phyloP scores from a whole-genome alignment of 75 land plant genomes.

The Pseudotsuga menziesii region DNA sequence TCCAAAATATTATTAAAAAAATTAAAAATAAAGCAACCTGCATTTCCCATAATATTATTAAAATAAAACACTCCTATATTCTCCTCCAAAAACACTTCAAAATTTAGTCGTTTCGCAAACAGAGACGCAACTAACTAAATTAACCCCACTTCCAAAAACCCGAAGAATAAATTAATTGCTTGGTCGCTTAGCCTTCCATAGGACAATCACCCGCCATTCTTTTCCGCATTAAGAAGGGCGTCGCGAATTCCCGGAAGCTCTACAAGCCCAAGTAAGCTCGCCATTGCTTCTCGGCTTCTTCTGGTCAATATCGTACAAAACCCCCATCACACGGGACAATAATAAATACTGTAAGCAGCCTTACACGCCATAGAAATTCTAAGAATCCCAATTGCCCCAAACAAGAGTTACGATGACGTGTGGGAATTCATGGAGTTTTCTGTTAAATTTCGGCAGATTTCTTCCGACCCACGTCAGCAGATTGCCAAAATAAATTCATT shows the following conservation, averaged over 20 bases:
- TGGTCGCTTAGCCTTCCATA: background rate
- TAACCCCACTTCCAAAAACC: background rate
- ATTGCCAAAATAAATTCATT: background rate
- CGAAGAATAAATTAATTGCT: background rate
- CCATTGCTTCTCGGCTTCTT: background rate
- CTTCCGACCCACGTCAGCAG: background rate
- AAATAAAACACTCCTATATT: too few species aligned
- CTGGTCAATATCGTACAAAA: background rate
- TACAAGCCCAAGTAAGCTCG: background rate
- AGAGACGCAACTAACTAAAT: too few species aligned
- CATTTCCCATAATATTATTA: too few species aligned
- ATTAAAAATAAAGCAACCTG: too few species aligned
- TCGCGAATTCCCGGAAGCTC: background rate
- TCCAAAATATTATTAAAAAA: too few species aligned
- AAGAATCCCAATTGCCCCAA: too few species aligned
- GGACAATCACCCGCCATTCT: background rate
- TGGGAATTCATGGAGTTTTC: background rate
- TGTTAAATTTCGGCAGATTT: background rate
- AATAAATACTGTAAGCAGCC: background rate
- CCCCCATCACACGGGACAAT: background rate
- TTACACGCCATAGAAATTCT: too few species aligned
- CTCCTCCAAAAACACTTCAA: too few species aligned
- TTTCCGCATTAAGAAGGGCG: background rate
- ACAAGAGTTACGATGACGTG: background rate
- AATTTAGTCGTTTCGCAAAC: too few species aligned